Conservation (phyloP, 805 yeast genomes). For the Saccharomyces eubayanus region DNA sequence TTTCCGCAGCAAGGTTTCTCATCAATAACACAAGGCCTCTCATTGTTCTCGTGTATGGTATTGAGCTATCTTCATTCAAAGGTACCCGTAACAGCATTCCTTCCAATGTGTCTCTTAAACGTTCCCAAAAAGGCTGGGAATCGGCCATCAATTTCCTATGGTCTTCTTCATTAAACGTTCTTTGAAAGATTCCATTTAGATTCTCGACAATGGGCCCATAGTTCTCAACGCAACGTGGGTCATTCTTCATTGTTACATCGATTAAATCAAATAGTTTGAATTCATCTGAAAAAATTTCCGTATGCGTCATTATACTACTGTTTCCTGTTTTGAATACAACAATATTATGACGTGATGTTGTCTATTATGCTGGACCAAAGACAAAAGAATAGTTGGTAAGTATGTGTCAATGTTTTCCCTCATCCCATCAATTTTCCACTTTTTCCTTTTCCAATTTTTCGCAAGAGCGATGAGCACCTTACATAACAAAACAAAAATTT, state of each 20-base stretch:
- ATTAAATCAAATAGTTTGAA: not conserved
- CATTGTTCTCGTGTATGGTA: constrained; percentile 29
- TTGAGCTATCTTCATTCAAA: constrained; percentile 5
- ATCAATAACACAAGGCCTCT: constrained; percentile 44
- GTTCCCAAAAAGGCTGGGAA: constrained; percentile 24
- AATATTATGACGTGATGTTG: not conserved
- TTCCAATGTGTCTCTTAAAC: constrained; percentile 11
- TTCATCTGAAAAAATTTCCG: not conserved
- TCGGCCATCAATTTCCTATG: constrained; percentile 22
- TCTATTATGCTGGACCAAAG: not conserved
- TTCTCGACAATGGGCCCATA: not conserved
- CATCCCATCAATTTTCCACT: not conserved
- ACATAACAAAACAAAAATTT: not conserved
- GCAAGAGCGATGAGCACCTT: not conserved
- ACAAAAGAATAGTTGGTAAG: not conserved
- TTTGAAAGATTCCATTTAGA: constrained; percentile 19
- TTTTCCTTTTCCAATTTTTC: not conserved
- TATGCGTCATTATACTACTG: not conserved
- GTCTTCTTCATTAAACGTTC: constrained; percentile 21
- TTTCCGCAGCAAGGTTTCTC: constrained; percentile 38
- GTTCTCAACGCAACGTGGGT: not conserved
- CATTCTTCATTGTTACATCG: not conserved
- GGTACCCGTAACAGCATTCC: not conserved
- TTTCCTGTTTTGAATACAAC: not conserved
- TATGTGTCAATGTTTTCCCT: not conserved